phyloP scores from a whole-genome alignment of 192 early-diverging fungal species.

The Entomortierella parvispora region DNA sequence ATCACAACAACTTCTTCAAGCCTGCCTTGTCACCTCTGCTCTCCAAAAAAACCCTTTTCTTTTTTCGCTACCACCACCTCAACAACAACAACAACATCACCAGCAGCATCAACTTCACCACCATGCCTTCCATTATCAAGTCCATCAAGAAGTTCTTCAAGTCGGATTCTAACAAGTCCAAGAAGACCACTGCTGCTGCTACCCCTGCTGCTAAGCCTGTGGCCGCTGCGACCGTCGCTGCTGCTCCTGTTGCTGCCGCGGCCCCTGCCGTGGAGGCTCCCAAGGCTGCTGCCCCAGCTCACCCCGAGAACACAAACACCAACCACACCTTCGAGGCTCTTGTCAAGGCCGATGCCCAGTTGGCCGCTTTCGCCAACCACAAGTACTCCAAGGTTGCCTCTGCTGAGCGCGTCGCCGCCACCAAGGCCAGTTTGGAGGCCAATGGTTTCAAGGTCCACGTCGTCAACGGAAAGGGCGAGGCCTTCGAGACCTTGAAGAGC shows the following conservation, averaged over 20 bases:
- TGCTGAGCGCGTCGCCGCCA: conserved; percentile 20
- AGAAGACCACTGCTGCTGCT: not conserved
- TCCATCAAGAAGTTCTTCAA: conserved; percentile 42
- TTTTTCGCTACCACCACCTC: not conserved
- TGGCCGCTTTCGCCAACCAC: conserved; percentile 34
- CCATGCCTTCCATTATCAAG: conserved; percentile 51
- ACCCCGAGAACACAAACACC: conserved; percentile 42
- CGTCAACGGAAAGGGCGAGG: conserved; percentile 38
- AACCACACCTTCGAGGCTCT: conserved; percentile 49
- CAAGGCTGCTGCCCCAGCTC: conserved; percentile 8
- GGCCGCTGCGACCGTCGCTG: conserved; percentile 3
- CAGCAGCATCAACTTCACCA: conserved; percentile 1
- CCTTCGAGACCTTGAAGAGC: conserved; percentile 49
- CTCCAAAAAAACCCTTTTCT: too few species aligned
- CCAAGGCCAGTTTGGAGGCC: conserved; percentile 51
- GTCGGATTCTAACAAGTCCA: conserved; percentile 22
- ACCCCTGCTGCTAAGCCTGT: conserved; percentile 1
- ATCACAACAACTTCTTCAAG: too few species aligned
- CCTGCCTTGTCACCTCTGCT: too few species aligned
- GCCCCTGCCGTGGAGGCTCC: not conserved
- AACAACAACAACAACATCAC: conserved; percentile 5
- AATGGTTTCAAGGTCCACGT: conserved; percentile 49
- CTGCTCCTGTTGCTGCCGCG: not conserved
- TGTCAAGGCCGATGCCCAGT: conserved; percentile 39
- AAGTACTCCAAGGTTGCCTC: conserved; percentile 30